Conservation (phyloP, 2,329 filamentous ascomycete genomes). For the Periconia macrospinosa region DNA sequence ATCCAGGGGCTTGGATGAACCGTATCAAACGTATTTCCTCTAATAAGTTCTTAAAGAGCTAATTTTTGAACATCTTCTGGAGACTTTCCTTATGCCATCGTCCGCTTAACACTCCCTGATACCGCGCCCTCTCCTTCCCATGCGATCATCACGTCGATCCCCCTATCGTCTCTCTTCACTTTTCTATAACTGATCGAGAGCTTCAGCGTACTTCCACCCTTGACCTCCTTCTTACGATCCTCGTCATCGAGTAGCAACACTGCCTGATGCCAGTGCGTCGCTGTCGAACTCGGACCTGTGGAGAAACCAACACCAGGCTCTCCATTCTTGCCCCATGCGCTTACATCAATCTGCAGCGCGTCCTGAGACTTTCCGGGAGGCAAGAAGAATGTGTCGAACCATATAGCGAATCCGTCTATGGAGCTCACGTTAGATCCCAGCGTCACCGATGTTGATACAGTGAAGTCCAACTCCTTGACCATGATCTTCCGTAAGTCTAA, state of each 20-base stretch:
- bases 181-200: slow-evolving; percentile 73
- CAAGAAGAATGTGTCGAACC: slow-evolving; percentile 94
- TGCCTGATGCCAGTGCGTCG: slow-evolving; percentile 91
- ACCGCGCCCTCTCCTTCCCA: slow-evolving; percentile 41
- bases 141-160: slow-evolving; percentile 43
- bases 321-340: slow-evolving; percentile 61
- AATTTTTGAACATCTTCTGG: too few species aligned
- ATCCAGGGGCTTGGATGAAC: too few species aligned
- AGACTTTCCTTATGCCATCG: slow-evolving; percentile 24
- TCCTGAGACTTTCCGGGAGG: slow-evolving; percentile 49
- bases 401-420: slow-evolving; percentile 86
- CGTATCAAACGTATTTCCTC: too few species aligned
- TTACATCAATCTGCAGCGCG: slow-evolving; percentile 53
- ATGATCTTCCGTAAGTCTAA: slow-evolving; percentile 76
- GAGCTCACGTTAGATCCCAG: slow-evolving; percentile 64
- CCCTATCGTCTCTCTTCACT: slow-evolving; percentile 49
- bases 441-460: slow-evolving; percentile 65
- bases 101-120: slow-evolving; percentile 35
- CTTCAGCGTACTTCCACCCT: slow-evolving; percentile 60
- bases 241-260: slow-evolving; percentile 70
- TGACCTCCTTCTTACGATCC: slow-evolving; percentile 50
- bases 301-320: slow-evolving; percentile 76
- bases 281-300: slow-evolving; percentile 73
- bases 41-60: too few species aligned
- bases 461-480: slow-evolving; percentile 74